Conservation (phyloP, 352 stramenopile species). For the Saprolegnia diclina region DNA sequence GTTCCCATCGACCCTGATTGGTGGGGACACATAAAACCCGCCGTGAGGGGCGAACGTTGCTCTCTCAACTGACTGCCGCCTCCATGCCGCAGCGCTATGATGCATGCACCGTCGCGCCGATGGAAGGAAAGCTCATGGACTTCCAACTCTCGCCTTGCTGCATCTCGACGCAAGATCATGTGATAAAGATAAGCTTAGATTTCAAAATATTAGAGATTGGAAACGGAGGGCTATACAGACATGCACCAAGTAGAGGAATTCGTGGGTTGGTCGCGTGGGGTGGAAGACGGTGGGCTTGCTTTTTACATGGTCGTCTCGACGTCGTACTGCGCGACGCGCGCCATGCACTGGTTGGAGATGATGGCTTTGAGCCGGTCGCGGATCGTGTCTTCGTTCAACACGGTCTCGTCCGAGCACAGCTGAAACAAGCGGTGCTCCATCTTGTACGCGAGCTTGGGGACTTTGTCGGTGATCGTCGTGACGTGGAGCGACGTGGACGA, state of each 20-base stretch:
- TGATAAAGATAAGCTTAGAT: not conserved
- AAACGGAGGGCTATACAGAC: not conserved
- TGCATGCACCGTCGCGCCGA: no score
- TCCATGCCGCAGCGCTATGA: no score
- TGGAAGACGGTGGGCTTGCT: not conserved
- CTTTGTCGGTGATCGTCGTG: conserved; percentile 10
- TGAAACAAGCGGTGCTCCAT: conserved; percentile 10
- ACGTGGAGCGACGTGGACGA: conserved; percentile 10
- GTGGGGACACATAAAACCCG: no score
- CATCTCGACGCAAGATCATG: not conserved
- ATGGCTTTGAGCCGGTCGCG: conserved; percentile 1
- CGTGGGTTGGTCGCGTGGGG: not conserved
- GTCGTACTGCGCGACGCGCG: no score
- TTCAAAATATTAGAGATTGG: conserved; percentile 1
- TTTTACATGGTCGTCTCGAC: not conserved
- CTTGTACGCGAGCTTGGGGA: conserved; percentile 2
- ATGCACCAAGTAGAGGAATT: not conserved
- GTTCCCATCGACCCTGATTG: no score
- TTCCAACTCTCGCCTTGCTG: no score
- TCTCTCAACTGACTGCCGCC: no score
- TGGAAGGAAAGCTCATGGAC: no score
- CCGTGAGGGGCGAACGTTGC: no score
- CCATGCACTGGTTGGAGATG: conserved; percentile 9
- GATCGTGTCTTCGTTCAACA: conserved; percentile 20
- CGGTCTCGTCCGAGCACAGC: conserved; percentile 3